Percentiles rank a stretch among this genome's conserved stretches.
Conservation (phyloP, 139 green algal genomes). For the Coelastrella sp. region DNA sequence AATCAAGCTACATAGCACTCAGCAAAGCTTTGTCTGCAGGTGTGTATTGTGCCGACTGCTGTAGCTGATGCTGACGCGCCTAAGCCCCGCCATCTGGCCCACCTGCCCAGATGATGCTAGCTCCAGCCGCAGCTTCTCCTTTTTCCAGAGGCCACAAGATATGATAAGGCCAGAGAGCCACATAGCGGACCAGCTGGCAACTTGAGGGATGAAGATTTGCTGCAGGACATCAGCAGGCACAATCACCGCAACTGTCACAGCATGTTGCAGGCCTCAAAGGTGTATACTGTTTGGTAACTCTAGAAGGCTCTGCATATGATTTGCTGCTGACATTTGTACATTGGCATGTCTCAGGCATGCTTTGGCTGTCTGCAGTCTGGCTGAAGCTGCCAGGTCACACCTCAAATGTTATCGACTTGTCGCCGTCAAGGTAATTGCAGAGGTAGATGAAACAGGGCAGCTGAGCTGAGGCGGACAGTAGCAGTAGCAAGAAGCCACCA, state of each 20-base stretch:
- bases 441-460: constrained; percentile 63
- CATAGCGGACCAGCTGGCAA: constrained; percentile 61
- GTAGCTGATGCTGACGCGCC: neutral
- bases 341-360: neutral
- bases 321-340: no score
- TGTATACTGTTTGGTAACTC: neutral
- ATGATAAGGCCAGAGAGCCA: constrained; percentile 54
- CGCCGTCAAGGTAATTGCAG: constrained; percentile 59
- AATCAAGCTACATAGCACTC: neutral
- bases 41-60: neutral
- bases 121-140: constrained; percentile 58
- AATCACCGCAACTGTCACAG: neutral
- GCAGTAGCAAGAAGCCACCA: constrained; percentile 61
- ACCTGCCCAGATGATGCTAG: constrained; percentile 53
- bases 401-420: constrained; percentile 36
- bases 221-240: neutral
- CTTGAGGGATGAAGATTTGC: constrained; percentile 58
- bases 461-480: constrained; percentile 55
- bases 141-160: constrained; percentile 51
- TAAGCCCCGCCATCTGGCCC: neutral
- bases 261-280: neutral
- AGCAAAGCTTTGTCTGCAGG: no score
- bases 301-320: no score
- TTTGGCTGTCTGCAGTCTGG: neutral
- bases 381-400: neutral